Evolutionary conservation across 305 asterid genomes (phyloP).

Genomic region (Solanum aculeatissimum): DNA sequence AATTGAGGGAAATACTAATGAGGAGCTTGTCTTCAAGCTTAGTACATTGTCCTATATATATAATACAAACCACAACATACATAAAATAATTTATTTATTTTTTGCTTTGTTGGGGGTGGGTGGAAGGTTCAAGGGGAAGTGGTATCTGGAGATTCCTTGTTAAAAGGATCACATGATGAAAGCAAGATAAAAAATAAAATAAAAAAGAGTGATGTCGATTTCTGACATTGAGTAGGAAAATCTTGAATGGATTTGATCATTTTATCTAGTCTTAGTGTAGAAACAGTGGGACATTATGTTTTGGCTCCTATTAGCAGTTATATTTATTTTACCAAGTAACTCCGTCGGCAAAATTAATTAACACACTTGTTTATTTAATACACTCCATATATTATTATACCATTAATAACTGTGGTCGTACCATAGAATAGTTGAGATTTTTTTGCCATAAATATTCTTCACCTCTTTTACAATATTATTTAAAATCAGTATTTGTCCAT

Average conservation of each 20-base stretch:
- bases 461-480: background rate
- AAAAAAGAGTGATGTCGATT: background rate
- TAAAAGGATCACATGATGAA: background rate
- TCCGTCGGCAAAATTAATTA: background rate
- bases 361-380: background rate
- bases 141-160: slow-evolving; percentile 7
- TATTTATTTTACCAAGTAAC: background rate
- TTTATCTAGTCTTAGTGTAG: background rate
- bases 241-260: background rate
- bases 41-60: background rate
- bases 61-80: background rate
- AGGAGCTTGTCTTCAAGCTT: background rate
- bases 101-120: background rate
- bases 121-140: background rate
- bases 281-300: background rate
- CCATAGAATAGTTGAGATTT: background rate
- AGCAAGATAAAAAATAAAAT: background rate
- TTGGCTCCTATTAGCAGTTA: background rate
- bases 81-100: background rate
- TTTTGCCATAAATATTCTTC: background rate
- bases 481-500: background rate
- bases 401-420: background rate
- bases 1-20: slow-evolving; percentile 2
- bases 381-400: background rate
- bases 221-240: background rate